phyloP scores from a whole-genome alignment of 106 monocot genomes.

The Apostasia ramifera region DNA sequence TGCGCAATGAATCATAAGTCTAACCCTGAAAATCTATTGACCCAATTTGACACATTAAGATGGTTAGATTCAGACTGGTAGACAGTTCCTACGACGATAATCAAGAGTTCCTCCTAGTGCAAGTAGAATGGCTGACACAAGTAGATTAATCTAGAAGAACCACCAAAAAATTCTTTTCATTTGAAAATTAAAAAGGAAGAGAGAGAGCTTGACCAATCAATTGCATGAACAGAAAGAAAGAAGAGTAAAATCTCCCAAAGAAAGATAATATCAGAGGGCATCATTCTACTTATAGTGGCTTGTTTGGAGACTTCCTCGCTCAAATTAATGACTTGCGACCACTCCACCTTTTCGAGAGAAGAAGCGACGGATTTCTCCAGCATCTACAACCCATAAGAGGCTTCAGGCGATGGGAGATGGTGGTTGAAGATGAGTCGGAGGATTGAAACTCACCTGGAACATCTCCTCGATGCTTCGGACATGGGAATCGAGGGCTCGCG shows the following conservation, averaged over 20 bases:
- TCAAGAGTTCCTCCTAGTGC: background rate
- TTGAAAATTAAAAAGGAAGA: background rate
- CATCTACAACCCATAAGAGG: constrained; percentile 22
- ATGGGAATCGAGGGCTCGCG: constrained; percentile 16
- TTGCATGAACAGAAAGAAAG: no score
- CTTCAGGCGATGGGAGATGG: background rate
- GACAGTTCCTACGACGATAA: no score
- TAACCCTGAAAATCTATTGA: no score
- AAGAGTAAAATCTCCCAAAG: background rate
- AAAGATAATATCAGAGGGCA: background rate
- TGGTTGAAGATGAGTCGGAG: background rate
- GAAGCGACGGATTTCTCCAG: constrained; percentile 30
- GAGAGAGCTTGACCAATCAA: no score
- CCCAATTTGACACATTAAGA: no score
- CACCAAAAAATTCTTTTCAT: background rate
- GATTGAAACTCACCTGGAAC: constrained; percentile 14
- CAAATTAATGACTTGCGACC: constrained; percentile 48
- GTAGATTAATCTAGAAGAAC: background rate
- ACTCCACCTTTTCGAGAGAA: constrained; percentile 42
- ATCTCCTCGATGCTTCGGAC: constrained; percentile 21
- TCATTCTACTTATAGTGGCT: constrained; percentile 40
- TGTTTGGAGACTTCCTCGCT: constrained; percentile 55
- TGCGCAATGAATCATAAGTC: no score
- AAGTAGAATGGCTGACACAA: background rate
- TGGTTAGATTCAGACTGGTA: no score